Percentiles rank a stretch among this genome's conserved stretches.
phyloP scores from a whole-genome alignment of 768 basidiomycete species.

The Favolaschia claudopus region DNA sequence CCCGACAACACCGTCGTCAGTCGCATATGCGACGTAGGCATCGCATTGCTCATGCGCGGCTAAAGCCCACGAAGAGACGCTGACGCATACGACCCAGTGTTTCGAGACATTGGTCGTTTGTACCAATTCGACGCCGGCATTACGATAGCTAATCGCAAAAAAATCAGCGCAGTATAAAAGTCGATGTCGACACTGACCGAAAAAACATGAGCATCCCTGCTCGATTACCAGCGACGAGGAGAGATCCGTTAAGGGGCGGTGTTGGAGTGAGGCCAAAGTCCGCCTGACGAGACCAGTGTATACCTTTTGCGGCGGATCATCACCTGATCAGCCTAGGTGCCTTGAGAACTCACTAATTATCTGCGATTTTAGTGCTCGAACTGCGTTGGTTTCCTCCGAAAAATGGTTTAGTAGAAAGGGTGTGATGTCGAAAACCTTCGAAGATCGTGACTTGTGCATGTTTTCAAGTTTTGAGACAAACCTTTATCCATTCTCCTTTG shows the following conservation, averaged over 20 bases:
- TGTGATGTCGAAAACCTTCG: constrained; percentile 68
- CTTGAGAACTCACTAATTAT: constrained; percentile 64
- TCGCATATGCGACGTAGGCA: constrained; percentile 64
- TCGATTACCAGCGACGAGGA: constrained; percentile 72
- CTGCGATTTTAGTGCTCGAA: constrained; percentile 59
- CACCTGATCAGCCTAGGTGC: background rate
- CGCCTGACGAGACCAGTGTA: constrained; percentile 73
- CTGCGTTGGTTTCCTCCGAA: constrained; percentile 28
- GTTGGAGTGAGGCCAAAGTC: constrained; percentile 61
- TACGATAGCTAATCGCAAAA: constrained; percentile 34
- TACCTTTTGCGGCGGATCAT: constrained; percentile 49
- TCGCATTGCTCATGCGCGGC: constrained; percentile 50
- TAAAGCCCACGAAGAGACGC: constrained; percentile 64
- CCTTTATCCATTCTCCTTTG: constrained; percentile 78
- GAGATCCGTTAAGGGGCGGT: constrained; percentile 62
- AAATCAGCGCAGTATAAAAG: background rate
- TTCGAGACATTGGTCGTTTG: constrained; percentile 53
- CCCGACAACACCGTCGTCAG: constrained; percentile 66
- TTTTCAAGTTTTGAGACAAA: too few species aligned
- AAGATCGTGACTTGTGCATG: too few species aligned
- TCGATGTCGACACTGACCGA: constrained; percentile 47
- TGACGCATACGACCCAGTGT: constrained; percentile 69
- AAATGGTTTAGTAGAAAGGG: constrained; percentile 50
- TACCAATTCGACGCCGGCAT: constrained; percentile 40
- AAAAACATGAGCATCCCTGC: constrained; percentile 69